Conservation (phyloP, 2,329 filamentous ascomycete genomes). For the Pyrenophora graminea region DNA sequence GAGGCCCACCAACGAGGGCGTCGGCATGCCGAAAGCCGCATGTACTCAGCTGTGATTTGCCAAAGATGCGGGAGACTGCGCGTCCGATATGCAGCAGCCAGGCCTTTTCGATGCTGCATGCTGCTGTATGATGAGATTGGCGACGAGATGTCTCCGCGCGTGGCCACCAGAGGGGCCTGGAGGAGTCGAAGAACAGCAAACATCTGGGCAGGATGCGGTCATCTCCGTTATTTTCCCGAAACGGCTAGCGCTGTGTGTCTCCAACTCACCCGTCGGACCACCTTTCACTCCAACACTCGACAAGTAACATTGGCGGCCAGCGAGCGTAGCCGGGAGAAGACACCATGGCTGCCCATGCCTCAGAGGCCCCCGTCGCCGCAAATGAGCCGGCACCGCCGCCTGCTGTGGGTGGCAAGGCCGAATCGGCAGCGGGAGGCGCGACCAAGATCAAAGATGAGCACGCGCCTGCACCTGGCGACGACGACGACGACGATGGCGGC, state of each 20-base stretch:
- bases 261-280: constrained; percentile 18
- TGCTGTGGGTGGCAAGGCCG: constrained; percentile 21
- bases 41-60: constrained; percentile 11
- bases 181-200: background rate
- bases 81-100: constrained; percentile 7
- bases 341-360: constrained; percentile 34
- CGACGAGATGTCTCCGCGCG: constrained; percentile 7
- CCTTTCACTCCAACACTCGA: constrained; percentile 16
- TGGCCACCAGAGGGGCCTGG: constrained; percentile 1
- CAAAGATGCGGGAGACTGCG: constrained; percentile 10
- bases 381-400: constrained; percentile 29
- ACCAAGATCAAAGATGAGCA: constrained; percentile 20
- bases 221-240: constrained; percentile 5
- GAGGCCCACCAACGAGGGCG: constrained; percentile 9
- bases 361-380: constrained; percentile 34
- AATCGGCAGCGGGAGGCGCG: constrained; percentile 21
- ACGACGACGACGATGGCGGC: constrained; percentile 23
- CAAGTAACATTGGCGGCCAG: constrained; percentile 14
- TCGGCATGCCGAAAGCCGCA: constrained; percentile 20
- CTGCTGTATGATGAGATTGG: constrained; percentile 14
- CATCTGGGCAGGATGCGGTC: constrained; percentile 2
- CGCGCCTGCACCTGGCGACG: constrained; percentile 13
- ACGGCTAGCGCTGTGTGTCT: constrained; percentile 14
- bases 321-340: constrained; percentile 19
- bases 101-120: constrained; percentile 13